phyloP scores from a whole-genome alignment of 495 filamentous ascomycete species.

The Xylaria longipes region DNA sequence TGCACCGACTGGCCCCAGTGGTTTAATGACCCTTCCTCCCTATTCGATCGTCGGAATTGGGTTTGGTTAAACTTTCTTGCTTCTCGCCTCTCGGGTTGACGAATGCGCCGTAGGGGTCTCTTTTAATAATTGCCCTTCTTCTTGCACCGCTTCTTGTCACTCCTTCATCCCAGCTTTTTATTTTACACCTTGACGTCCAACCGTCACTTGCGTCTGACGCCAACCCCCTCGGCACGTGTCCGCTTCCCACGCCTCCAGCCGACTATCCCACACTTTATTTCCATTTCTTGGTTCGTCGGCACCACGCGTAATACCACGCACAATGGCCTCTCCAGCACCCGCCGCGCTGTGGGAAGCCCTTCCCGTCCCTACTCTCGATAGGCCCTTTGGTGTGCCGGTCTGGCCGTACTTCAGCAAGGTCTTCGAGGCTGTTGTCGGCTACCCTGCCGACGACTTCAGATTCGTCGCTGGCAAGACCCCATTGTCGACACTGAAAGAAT shows the following conservation, averaged over 20 bases:
- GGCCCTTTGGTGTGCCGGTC: constrained; percentile 87
- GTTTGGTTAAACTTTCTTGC: constrained; percentile 30
- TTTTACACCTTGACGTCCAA: constrained; percentile 3
- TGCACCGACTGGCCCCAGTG: neutral
- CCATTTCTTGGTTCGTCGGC: constrained; percentile 22
- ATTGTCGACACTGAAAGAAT: constrained; percentile 73
- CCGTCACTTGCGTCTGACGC: neutral
- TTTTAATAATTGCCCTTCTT: constrained; percentile 30
- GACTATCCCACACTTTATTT: neutral
- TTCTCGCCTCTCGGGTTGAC: constrained; percentile 11
- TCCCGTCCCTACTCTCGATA: constrained; percentile 80
- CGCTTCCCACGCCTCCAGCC: constrained; percentile 16
- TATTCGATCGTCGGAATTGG: neutral
- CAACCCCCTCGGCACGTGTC: neutral
- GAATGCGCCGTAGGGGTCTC: constrained; percentile 17
- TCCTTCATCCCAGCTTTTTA: constrained; percentile 36
- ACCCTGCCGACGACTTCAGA: constrained; percentile 71
- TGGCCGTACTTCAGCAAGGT: constrained; percentile 94
- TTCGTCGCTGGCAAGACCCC: constrained; percentile 72
- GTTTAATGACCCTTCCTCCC: constrained; percentile 8
- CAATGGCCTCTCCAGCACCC: constrained; percentile 50
- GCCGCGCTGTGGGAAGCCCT: constrained; percentile 68
- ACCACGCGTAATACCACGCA: constrained; percentile 22
- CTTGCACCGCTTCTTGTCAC: constrained; percentile 38
- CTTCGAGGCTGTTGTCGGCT: constrained; percentile 75